Percentiles rank a stretch among this genome's conserved stretches.
phyloP scores from a whole-genome alignment of 306 rosid genomes.

The Dicorynia guianensis region DNA sequence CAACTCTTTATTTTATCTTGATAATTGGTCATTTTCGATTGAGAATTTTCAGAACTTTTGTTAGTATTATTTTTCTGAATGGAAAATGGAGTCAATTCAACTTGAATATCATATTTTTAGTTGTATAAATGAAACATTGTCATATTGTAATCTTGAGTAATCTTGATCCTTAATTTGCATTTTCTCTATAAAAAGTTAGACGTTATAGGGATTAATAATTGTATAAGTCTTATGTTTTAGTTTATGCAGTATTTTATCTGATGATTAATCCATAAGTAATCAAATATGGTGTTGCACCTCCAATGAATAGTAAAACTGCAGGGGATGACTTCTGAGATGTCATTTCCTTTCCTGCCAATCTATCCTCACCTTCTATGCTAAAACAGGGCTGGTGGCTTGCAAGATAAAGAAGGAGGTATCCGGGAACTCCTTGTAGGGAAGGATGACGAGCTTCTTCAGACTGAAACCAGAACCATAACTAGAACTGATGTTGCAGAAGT shows the following conservation, averaged over 20 bases:
- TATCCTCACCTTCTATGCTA: slow-evolving; percentile 27
- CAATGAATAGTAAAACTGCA: neutral
- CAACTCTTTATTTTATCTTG: neutral
- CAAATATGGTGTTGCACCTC: neutral
- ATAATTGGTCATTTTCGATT: neutral
- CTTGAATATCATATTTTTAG: neutral
- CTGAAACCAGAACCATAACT: slow-evolving; percentile 80
- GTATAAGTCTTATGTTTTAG: neutral
- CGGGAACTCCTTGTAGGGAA: slow-evolving; percentile 85
- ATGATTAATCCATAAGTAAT: neutral
- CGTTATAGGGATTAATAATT: slow-evolving; percentile 10
- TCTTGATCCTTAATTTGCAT: neutral
- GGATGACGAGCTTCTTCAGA: slow-evolving; percentile 91
- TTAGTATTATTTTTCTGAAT: neutral
- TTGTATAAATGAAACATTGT: neutral
- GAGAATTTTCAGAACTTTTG: neutral
- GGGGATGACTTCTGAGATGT: neutral
- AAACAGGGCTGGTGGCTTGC: slow-evolving; percentile 92
- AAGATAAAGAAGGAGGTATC: slow-evolving; percentile 84
- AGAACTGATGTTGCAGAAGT: slow-evolving; percentile 94
- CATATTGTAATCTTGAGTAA: slow-evolving; percentile 4
- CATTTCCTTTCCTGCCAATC: neutral
- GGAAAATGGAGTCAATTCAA: neutral
- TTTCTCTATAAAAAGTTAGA: neutral
- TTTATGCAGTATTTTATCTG: neutral